Base-by-base conservation (phyloP, 2,329 filamentous ascomycete species). In the Cephalotrichum gorgonifer region DNA sequence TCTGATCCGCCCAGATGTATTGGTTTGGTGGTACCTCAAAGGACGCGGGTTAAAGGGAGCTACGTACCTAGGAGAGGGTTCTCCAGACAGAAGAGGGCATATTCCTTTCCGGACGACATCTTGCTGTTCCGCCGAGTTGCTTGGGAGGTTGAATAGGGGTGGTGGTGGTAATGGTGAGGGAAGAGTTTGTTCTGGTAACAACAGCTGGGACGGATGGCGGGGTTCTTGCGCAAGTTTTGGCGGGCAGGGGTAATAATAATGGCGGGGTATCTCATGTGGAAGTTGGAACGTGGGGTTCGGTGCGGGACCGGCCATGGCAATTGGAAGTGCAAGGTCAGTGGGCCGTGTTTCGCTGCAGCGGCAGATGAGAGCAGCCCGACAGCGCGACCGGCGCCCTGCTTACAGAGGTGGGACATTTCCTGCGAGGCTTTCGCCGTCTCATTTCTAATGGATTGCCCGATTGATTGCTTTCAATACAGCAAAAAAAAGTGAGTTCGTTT, bases 51-150 rank as follows among this genome's bases (percentile, higher is more conserved):
- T n/a, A 11, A 17, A 20, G 35, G 7, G 35, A 17, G 17, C n/a
- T 17, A 70, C 77, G 58, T 73, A 90, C 86, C 91, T 61, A 98
- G 86, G 60, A 98, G 83, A 68, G 93, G 93, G 72, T 98, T 98
- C 84, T 96, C 93, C 62, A 98, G 73, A 71, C 86, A 93, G 63
- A 97, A 78, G 62, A 98, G 85, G 69, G 87, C 77, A 74, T 85
- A 97, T 70, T 89, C 84, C 72, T 89, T 85, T 59, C 69, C 64
- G 58, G 83, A 68, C 64, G 86, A 76, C 88, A 95, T 95, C 55
- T 62, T 73, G 61, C 54, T 60, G 26, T 22, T 23, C 17, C 23
- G 35, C 38, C 27, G 46, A 33, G 17, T n/a, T 25, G 30, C 7
- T 15, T 15, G 39, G 12, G 39, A 49, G 25, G 26, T 26, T 5